Base-by-base conservation (phyloP, 2,329 filamentous ascomycete species). In the Penicillium nordicum region DNA sequence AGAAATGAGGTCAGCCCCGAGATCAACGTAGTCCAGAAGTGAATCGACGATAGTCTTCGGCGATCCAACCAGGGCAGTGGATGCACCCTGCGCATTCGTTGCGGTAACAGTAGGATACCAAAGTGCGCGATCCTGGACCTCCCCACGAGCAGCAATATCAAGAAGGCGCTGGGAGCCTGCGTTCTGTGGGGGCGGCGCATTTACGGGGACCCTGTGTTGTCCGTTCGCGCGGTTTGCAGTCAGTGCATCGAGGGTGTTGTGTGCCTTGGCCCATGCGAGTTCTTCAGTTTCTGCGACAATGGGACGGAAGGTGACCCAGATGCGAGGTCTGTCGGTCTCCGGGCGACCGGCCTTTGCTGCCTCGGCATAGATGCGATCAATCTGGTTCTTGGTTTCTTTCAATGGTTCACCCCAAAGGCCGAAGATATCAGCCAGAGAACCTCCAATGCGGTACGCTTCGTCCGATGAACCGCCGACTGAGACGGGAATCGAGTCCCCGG, bases 231-330 rank as follows among this genome's bases (percentile, higher is more conserved):
- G 68, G 61, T 82, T 78, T 7, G 60, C 58, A 58, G 79, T 80
- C 42, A 86, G 72, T 1, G 74, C 70, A 21, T 84, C 82, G 0
- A 86, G 76, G 0, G 79, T 85, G 27, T 75, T 74, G 66, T 85
- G 78, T 4, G 84, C 84, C 71, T 85, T 86, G 3, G 75, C 76
- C 84, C 84, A 86, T 0, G 84, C 84, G 7, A 86, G 75, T 21
- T 85, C 83, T 14, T 86, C 83, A 0, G 83, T 86, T 71, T 85
- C 83, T 0, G 83, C 83, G 0, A 80, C 63, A 57, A 86, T 86
- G 3, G 84, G 84, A 2, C 84, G 77, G 78, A 86, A 86, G 0
- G 84, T 85, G 1, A 86, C 84, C 84, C 84, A 86, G 63, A 86
- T 86, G 4, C 82, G 73, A 7, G 84, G 84, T 0, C 79, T 72